phyloP scores from a whole-genome alignment of 495 filamentous ascomycete genomes.

The Hypoxylon intermedium region DNA sequence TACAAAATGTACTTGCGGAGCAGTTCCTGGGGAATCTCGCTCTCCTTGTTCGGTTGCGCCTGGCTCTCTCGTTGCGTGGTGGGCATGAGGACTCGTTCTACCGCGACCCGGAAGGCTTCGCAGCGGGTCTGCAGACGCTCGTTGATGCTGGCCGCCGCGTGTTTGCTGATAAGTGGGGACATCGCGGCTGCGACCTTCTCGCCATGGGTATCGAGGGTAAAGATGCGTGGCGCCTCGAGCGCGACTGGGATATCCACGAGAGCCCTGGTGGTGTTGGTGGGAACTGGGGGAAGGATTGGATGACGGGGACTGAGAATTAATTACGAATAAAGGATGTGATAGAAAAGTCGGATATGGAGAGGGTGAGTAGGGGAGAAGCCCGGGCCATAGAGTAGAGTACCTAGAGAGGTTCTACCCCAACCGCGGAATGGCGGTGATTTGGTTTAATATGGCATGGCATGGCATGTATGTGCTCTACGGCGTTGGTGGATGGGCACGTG shows the following conservation, averaged over 20 bases:
- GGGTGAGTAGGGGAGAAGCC: too few relatives aligned
- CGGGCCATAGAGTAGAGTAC: too few relatives aligned
- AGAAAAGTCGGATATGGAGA: too few relatives aligned
- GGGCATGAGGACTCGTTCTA: slow-evolving; percentile 66
- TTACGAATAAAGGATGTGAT: too few relatives aligned
- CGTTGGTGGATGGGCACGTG: not conserved
- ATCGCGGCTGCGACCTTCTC: slow-evolving; percentile 41
- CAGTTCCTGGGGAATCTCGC: too few relatives aligned
- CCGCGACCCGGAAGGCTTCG: slow-evolving; percentile 61
- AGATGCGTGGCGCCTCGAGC: slow-evolving; percentile 48
- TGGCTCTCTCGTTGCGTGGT: too few relatives aligned
- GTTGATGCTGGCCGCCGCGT: slow-evolving; percentile 59
- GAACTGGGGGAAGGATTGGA: slow-evolving; percentile 41
- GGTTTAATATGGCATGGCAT: too few relatives aligned
- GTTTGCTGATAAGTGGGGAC: slow-evolving; percentile 65
- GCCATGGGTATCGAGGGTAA: slow-evolving; percentile 39
- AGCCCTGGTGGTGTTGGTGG: slow-evolving; percentile 30
- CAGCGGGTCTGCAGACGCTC: slow-evolving; percentile 53
- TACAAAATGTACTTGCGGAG: too few relatives aligned
- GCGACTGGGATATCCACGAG: slow-evolving; percentile 45
- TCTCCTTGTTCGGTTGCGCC: too few relatives aligned
- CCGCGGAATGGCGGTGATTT: too few relatives aligned
- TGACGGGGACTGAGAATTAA: slow-evolving; percentile 8
- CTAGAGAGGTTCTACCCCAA: too few relatives aligned
- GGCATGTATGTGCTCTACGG: too few relatives aligned